These are phyloP conservation scores for Trichoderma citrinoviride DNA, from an alignment of 2,329 filamentous ascomycete genomes.

Conservation along the genomic window DNA sequence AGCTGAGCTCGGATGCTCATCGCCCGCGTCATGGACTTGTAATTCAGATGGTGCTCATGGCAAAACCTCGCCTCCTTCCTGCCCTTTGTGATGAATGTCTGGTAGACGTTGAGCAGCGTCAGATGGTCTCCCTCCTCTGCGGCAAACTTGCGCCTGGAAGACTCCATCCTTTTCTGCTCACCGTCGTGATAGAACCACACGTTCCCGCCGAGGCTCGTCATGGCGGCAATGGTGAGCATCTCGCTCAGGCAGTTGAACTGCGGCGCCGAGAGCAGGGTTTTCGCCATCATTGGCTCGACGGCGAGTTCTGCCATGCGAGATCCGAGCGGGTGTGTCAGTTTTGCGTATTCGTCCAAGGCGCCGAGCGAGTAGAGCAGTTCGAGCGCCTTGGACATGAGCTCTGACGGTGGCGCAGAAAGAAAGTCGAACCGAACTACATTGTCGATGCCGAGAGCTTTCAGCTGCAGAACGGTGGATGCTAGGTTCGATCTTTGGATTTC, in stretches of 20 bases:
- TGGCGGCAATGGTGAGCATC: slow-evolving; percentile 87
- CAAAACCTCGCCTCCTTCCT: slow-evolving; percentile 85
- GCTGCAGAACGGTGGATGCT: slow-evolving; percentile 80
- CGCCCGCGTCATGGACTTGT: slow-evolving; percentile 76
- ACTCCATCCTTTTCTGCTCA: slow-evolving; percentile 72
- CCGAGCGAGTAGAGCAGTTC: slow-evolving; percentile 86
- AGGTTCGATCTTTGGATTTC: slow-evolving; percentile 93
- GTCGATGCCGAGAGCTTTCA: slow-evolving; percentile 93
- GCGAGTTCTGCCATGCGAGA: slow-evolving; percentile 89
- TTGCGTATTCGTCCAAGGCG: slow-evolving; percentile 84
- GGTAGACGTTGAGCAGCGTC: slow-evolving; percentile 90
- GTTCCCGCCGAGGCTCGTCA: slow-evolving; percentile 81
- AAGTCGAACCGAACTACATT: slow-evolving; percentile 92
- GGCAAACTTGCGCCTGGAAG: slow-evolving; percentile 75
- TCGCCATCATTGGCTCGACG: slow-evolving; percentile 93
- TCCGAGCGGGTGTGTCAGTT: slow-evolving; percentile 85
- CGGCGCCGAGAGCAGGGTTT: slow-evolving; percentile 73
- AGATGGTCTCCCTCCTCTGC: slow-evolving; percentile 93
- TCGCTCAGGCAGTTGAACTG: slow-evolving; percentile 78
- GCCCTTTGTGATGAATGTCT: slow-evolving; percentile 79
- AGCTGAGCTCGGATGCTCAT: slow-evolving; percentile 85
- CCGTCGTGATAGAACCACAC: slow-evolving; percentile 81
- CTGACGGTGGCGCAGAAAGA: slow-evolving; percentile 77
- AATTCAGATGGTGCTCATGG: slow-evolving; percentile 82
- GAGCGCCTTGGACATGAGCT: slow-evolving; percentile 79